phyloP scores from a whole-genome alignment of 371 early-diverging fungal species.

The Mucor racemosus region DNA sequence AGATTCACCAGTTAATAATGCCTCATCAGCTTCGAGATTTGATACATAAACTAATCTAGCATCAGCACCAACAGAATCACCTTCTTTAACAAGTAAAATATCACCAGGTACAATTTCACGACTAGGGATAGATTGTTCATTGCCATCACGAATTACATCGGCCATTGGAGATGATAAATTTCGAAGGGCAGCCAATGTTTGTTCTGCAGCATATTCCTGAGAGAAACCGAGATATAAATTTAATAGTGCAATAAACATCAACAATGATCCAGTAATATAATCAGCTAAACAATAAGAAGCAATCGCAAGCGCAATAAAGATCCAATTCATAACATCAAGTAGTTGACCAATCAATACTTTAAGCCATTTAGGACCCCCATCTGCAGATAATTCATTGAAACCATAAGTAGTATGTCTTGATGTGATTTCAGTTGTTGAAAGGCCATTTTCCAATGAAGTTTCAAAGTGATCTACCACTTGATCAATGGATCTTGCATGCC shows the following conservation, averaged over 20 bases:
- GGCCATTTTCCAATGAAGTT: conserved; percentile 66
- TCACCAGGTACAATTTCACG: conserved; percentile 87
- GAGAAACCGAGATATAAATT: conserved; percentile 86
- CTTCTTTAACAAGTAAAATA: conserved; percentile 81
- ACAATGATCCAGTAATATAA: conserved; percentile 69
- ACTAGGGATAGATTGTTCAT: conserved; percentile 65
- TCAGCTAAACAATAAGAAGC: conserved; percentile 62
- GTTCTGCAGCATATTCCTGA: conserved; percentile 90
- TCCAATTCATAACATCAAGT: conserved; percentile 83
- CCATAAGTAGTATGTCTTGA: conserved; percentile 68
- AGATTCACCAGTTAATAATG: conserved; percentile 88
- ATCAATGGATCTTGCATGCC: conserved; percentile 46
- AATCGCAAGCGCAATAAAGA: conserved; percentile 74
- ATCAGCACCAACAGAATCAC: conserved; percentile 90
- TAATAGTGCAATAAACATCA: conserved; percentile 73
- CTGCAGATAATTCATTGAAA: conserved; percentile 67
- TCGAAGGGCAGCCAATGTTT: conserved; percentile 86
- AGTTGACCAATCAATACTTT: conserved; percentile 81
- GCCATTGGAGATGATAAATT: conserved; percentile 80
- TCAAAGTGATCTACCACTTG: conserved; percentile 57
- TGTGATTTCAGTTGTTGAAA: conserved; percentile 58
- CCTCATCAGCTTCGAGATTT: conserved; percentile 85
- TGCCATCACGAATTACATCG: conserved; percentile 81
- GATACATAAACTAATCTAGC: conserved; percentile 80
- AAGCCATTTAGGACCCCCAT: conserved; percentile 66